Evolutionary conservation across 306 rosid species (phyloP), one percentile per base, ranked within the genome.

Genomic region (Trichosanthes truncata): DNA sequence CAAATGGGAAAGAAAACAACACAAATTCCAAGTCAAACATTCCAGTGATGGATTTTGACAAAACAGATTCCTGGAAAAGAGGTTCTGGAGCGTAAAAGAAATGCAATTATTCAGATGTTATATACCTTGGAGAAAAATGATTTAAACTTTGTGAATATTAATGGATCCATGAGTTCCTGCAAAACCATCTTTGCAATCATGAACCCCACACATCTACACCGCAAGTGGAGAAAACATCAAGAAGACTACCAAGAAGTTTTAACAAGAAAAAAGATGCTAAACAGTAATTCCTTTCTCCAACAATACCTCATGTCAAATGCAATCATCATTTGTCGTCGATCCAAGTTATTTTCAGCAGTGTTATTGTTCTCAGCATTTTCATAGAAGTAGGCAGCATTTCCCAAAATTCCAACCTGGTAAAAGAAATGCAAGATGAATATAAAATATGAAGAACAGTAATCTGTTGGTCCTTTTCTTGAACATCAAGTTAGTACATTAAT

Each of bases 221-320:
- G 78, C 84, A 78, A 75, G 52, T 80, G 76, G 79, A 74, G n/a
- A 80, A 78, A 73, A 25, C 60, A 80, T 85, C 82, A 83, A 67
- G 80, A 85, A 77, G 12, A 86, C 68, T 29, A 55, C 55, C 73
- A 41, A 49, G 77, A 77, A 9, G 46, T 46, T 46, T 69, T 46
- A 13, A n/a, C 68, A 14, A 62, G 46, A 74, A 80, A 80, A 63
- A 21, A 40, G 25, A 29, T 23, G 1, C 20, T 68, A 51, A 35
- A 12, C 11, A 40, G 48, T 9, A 31, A 78, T 61, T 18, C 74
- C 49, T 49, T 74, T 67, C 63, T 71, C 76, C 80, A 26, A n/a
- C 46, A 55, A 25, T 91, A 95, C 99, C 99, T 89, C 99, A 95
- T 90, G 81, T 95, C 99, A 88, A 95, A 95, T 80, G 99, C 99